Percentiles rank a stretch among this genome's conserved stretches.
These are phyloP conservation scores for Mollisia scopiformis DNA, from an alignment of 2,329 filamentous ascomycete species.

Conservation along the genomic window DNA sequence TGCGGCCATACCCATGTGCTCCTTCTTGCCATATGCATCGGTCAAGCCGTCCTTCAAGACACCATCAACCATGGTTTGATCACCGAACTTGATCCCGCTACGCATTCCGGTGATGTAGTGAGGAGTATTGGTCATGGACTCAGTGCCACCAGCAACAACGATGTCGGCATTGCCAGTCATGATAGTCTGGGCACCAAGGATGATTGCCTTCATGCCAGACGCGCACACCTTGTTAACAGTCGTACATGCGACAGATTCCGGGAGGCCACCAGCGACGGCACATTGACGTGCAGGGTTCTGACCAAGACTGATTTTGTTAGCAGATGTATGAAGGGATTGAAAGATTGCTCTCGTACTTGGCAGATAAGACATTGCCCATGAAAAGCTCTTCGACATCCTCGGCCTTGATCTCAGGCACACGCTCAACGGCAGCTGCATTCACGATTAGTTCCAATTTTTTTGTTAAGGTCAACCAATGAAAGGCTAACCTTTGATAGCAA, in stretches of 20 bases:
- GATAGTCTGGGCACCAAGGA: conserved; percentile 94
- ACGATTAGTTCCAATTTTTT: conserved; percentile 20
- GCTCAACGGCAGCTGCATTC: conserved; percentile 72
- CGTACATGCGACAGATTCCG: conserved; percentile 79
- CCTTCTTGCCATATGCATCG: conserved; percentile 87
- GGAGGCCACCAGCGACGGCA: conserved; percentile 85
- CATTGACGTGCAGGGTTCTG: conserved; percentile 97
- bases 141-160: conserved; percentile 90
- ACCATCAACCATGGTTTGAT: conserved; percentile 86
- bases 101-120: conserved; percentile 92
- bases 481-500: conserved; percentile 83
- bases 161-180: conserved; percentile 93
- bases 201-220: conserved; percentile 90
- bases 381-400: conserved; percentile 94
- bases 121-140: conserved; percentile 98
- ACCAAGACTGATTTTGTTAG: conserved; percentile 66
- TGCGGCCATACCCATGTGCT: conserved; percentile 93
- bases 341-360: conserved; percentile 65
- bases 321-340: neutral
- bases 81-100: conserved; percentile 89
- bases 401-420: conserved; percentile 82
- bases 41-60: conserved; percentile 93
- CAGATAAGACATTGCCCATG: conserved; percentile 97
- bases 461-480: neutral
- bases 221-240: conserved; percentile 99